A percentile compares a stretch with the other conserved stretches of the same genome.
Evolutionary conservation across 176 grass and related monocot genomes (phyloP).

Genomic region (Avena insularis): DNA sequence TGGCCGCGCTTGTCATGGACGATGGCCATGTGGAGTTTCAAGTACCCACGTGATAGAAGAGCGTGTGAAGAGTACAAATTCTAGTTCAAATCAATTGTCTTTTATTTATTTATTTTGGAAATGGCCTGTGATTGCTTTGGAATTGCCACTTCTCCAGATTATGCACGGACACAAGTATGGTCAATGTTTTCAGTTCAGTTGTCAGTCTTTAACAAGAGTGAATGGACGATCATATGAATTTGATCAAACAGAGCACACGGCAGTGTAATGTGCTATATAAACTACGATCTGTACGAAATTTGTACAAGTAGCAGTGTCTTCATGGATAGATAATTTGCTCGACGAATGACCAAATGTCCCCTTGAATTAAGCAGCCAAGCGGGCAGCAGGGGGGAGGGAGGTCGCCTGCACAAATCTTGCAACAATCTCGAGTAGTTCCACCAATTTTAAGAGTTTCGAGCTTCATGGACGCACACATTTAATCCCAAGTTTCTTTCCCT

Average conservation of each 20-base stretch:
- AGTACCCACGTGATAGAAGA: conserved; percentile 39
- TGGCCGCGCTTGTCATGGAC: not conserved
- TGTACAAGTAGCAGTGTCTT: not conserved
- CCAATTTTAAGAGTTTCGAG: conserved; percentile 32
- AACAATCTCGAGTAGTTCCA: conserved; percentile 40
- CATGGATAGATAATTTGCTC: conserved; percentile 7
- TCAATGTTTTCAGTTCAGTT: not conserved
- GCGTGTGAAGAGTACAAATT: not conserved
- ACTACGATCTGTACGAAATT: not conserved
- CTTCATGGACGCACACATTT: not conserved
- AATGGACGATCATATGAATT: not conserved
- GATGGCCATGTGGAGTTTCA: conserved; percentile 19
- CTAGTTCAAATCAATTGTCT: not conserved
- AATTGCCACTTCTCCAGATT: not conserved
- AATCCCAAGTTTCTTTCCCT: conserved; percentile 42
- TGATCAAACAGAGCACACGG: not conserved
- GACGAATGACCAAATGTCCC: conserved; percentile 34
- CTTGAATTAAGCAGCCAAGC: not conserved
- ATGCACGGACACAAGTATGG: not conserved
- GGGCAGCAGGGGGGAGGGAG: not conserved
- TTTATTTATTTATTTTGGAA: not conserved
- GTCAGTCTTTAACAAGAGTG: not conserved
- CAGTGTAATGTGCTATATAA: not conserved
- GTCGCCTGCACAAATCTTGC: conserved; percentile 38
- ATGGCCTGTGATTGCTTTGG: not conserved